Evolutionary conservation across 2,329 filamentous ascomycete species (phyloP).

Genomic region (Aspergillus fijiensis): DNA sequence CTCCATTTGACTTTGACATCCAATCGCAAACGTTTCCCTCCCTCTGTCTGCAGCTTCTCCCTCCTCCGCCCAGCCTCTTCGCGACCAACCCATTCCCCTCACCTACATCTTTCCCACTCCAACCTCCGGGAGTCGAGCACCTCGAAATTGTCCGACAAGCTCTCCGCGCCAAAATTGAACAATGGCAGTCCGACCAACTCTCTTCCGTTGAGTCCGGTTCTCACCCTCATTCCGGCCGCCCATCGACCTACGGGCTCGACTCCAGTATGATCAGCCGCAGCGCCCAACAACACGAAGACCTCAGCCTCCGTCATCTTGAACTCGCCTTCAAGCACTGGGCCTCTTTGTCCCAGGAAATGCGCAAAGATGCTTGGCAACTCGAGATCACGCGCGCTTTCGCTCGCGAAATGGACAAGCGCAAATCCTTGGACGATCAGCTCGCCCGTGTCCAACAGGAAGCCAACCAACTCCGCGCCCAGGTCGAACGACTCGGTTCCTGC

Average conservation of each 20-base stretch:
- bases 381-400: conserved; percentile 50
- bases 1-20: conserved; percentile 76
- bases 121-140: conserved; percentile 71
- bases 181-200: conserved; percentile 58
- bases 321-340: conserved; percentile 77
- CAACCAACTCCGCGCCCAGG: conserved; percentile 49
- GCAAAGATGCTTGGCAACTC: conserved; percentile 48
- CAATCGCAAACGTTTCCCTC: conserved; percentile 82
- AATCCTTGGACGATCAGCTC: conserved; percentile 44
- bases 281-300: conserved; percentile 64
- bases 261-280: conserved; percentile 43
- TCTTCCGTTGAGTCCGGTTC: conserved; percentile 28
- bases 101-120: conserved; percentile 75
- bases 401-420: conserved; percentile 46
- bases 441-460: conserved; percentile 49
- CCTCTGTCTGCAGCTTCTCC: conserved; percentile 76
- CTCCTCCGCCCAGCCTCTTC: conserved; percentile 78
- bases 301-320: conserved; percentile 72
- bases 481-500: conserved; percentile 47
- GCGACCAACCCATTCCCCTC: conserved; percentile 77
- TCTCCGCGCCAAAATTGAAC: conserved; percentile 66
- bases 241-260: conserved; percentile 27
- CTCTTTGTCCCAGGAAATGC: conserved; percentile 56
- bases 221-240: conserved; percentile 47
- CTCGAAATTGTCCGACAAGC: conserved; percentile 67